Base-by-base conservation (phyloP, 192 early-diverging fungal species). In the Phycomyces blakesleeanus region DNA sequence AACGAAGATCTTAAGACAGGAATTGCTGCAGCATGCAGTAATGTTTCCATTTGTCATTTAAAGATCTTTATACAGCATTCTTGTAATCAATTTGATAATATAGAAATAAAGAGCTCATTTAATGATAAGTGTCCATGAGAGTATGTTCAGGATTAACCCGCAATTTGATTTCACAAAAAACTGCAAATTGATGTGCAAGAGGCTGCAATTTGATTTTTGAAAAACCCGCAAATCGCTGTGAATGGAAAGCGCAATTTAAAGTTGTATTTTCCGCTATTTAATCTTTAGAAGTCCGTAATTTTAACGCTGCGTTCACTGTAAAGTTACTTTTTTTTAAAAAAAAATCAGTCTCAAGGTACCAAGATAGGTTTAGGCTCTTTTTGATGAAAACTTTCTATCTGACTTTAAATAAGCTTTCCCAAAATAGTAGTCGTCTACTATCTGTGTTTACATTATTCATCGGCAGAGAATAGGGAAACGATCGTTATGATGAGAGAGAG, bases 41-140 rank as follows among this genome's bases (percentile, higher is more conserved):
- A 56, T 56, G 54, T 56, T 56, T 27, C 54, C 40, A 57, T 57
- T 41, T 37, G 40, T 1, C 34, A 40, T 57, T 5, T 57, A 39
- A 57, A 41, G 40, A 37, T 37, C 40, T 57, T 51, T 57, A 57
- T 57, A 57, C 5, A 57, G 21, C 38, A 57, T 37, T 57, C 55
- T 8, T 57, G 55, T 57, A 57, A 57, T 57, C 55, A 57, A 57
- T 39, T 57, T 39, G 55, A 57, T 21, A 57, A 57, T 57, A 22
- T 57, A 57, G 39, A 57, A 55, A 55, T 16, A 55, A 55, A 25
- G 26, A 54, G 29, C 21, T 16, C 52, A 11, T 51, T 7, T 51
- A 20, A 21, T 51, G 7, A 51, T 51, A 51, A 18, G 18, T 24
- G 24, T 51, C 18, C 50, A 34, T 51, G 7, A 24, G 18, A 18